Conservation (phyloP, 768 basidiomycete species). For the Myochromella boudieri region DNA sequence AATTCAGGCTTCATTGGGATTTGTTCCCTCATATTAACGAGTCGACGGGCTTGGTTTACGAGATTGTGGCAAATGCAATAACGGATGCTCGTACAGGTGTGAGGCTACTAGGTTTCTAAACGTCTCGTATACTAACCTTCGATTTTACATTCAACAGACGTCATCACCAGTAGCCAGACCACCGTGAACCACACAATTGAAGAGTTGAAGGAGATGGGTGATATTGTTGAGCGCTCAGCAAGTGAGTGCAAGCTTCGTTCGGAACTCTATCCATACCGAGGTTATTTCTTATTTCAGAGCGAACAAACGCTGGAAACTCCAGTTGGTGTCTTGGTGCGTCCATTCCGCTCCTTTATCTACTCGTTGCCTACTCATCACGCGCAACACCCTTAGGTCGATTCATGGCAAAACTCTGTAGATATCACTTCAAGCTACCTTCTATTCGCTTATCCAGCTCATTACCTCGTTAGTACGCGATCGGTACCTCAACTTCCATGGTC, state of each 20-base stretch:
- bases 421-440: background rate
- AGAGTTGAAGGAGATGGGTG: constrained; percentile 13
- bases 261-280: background rate
- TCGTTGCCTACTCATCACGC: background rate
- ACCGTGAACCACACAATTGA: constrained; percentile 5
- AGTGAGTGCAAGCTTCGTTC: background rate
- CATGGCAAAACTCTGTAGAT: constrained; percentile 8
- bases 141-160: constrained; percentile 1
- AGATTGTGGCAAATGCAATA: constrained; percentile 3
- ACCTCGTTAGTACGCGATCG: constrained; percentile 14
- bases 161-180: constrained; percentile 1
- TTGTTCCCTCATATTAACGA: constrained; percentile 8
- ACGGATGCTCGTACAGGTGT: constrained; percentile 12
- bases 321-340: constrained; percentile 14
- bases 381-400: constrained; percentile 12
- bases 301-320: background rate
- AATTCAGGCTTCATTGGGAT: constrained; percentile 12
- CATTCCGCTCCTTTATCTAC: background rate
- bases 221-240: constrained; percentile 9
- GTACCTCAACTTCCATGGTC: constrained; percentile 43
- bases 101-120: background rate
- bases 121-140: background rate
- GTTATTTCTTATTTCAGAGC: background rate
- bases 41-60: background rate
- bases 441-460: background rate